Evolutionary conservation across 2,329 filamentous ascomycete genomes (phyloP).

Genomic region (Sporothrix protearum): DNA sequence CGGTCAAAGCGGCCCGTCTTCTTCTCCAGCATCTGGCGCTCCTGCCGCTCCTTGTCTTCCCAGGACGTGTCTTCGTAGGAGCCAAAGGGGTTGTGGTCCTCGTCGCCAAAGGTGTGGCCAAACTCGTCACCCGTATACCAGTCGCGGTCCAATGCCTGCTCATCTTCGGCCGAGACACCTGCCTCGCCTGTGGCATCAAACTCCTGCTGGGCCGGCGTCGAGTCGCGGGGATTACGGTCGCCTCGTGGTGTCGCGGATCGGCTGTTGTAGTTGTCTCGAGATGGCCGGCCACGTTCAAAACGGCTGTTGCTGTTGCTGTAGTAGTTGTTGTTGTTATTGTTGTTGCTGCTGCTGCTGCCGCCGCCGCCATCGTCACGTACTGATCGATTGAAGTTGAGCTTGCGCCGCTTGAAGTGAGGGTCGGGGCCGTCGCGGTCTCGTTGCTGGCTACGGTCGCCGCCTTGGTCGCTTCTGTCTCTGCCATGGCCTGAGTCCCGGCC

Average conservation of each 20-base stretch:
- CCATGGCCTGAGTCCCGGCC: constrained; percentile 17
- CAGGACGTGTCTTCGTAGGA: constrained; percentile 69
- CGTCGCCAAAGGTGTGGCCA: constrained; percentile 79
- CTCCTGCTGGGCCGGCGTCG: constrained; percentile 50
- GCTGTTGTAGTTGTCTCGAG: constrained; percentile 33
- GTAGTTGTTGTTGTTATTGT: neutral
- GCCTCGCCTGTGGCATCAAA: constrained; percentile 60
- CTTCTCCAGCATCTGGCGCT: constrained; percentile 73
- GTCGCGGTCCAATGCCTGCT: constrained; percentile 75
- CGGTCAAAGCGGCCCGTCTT: constrained; percentile 66
- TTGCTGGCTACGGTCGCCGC: constrained; percentile 7
- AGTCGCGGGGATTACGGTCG: constrained; percentile 19
- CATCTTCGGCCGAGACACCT: constrained; percentile 62
- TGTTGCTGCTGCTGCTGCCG: constrained; percentile 35
- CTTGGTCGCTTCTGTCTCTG: constrained; percentile 31
- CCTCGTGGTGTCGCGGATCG: constrained; percentile 29
- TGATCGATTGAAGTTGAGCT: constrained; percentile 55
- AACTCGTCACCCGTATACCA: constrained; percentile 90
- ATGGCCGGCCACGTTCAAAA: constrained; percentile 46
- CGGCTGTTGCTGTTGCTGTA: neutral
- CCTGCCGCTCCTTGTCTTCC: constrained; percentile 66
- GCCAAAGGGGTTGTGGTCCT: constrained; percentile 88
- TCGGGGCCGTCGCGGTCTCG: constrained; percentile 8
- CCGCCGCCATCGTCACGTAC: constrained; percentile 55
- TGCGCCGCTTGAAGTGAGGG: constrained; percentile 56